Evolutionary conservation across 225 moss, liverwort and hornwort species (phyloP), one percentile per base, ranked within the genome.

Genomic region (Marchantia polymorpha): DNA sequence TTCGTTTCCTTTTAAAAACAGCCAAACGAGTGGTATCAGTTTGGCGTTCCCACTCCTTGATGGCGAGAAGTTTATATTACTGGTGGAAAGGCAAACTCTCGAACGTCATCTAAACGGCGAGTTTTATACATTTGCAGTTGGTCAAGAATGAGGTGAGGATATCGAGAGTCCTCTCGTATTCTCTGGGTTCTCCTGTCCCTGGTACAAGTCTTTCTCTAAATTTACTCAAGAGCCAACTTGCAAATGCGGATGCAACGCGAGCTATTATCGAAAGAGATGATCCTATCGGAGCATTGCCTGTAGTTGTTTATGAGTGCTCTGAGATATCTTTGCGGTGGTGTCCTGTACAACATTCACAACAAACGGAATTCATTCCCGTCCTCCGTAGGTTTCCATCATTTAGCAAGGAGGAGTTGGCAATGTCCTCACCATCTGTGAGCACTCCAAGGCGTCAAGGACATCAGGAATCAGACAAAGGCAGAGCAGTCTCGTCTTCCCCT

Each of bases 251-350:
- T 70, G 67, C 39, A 13, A 73, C 23, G 25, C 76, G 71, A 30
- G 54, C 76, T 81, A 49, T 81, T 49, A 72, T 75, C 29, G 83
- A 81, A 52, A 39, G 53, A 55, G 69, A 61, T 64, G 48, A 84
- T 10, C 49, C 70, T 16, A 86, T 78, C 56, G 73, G 86, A 15
- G 77, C 65, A 83, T 73, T 39, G 55, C 77, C 77, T 29, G 79
- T 77, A 82, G 81, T 80, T 84, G 71, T 91, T 48, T 80, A 77
- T 58, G 89, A 90, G 52, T 90, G 90, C 81, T 58, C 49, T 79
- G 84, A 88, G 30, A 59, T 92, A 77, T 86, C 87, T 27, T 87
- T 96, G 61, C 85, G 88, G 82, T 94, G 92, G 94, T 96, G 96
- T 78, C 82, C 87, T 5, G 84, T 90, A 15, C 69, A 82, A 64